Conservation (phyloP, 371 early-diverging fungal species). For the Cokeromyces recurvatus region DNA sequence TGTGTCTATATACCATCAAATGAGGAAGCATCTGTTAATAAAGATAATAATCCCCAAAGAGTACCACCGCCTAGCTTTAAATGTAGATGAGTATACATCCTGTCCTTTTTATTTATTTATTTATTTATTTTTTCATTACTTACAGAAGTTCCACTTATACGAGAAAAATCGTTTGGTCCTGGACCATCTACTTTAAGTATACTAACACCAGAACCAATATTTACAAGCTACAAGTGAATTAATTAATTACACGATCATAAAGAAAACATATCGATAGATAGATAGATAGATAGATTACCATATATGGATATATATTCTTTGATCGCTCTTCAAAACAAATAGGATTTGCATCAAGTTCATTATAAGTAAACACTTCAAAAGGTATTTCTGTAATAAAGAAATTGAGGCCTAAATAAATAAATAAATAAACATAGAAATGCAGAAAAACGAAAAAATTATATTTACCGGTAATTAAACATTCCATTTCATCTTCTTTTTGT, state of each 20-base stretch:
- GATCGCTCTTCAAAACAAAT: slow-evolving; percentile 80
- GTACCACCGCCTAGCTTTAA: slow-evolving; percentile 91
- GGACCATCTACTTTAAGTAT: slow-evolving; percentile 76
- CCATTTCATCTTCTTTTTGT: slow-evolving; percentile 86
- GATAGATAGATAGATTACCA: slow-evolving; percentile 38
- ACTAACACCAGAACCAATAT: slow-evolving; percentile 89
- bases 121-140: neutral
- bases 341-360: slow-evolving; percentile 57
- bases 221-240: slow-evolving; percentile 60
- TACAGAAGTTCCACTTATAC: slow-evolving; percentile 90
- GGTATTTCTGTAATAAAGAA: slow-evolving; percentile 91
- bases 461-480: slow-evolving; percentile 73
- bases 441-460: neutral
- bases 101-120: neutral
- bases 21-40: slow-evolving; percentile 76
- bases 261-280: slow-evolving; percentile 1
- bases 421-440: neutral
- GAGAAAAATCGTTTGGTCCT: slow-evolving; percentile 66
- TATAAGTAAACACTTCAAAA: slow-evolving; percentile 94
- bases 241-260: neutral
- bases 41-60: slow-evolving; percentile 87
- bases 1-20: slow-evolving; percentile 69
- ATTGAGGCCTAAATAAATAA: slow-evolving; percentile 68
- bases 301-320: slow-evolving; percentile 72
- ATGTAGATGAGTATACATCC: neutral